Conservation (phyloP, 805 yeast genomes). For the Lachancea sp. region DNA sequence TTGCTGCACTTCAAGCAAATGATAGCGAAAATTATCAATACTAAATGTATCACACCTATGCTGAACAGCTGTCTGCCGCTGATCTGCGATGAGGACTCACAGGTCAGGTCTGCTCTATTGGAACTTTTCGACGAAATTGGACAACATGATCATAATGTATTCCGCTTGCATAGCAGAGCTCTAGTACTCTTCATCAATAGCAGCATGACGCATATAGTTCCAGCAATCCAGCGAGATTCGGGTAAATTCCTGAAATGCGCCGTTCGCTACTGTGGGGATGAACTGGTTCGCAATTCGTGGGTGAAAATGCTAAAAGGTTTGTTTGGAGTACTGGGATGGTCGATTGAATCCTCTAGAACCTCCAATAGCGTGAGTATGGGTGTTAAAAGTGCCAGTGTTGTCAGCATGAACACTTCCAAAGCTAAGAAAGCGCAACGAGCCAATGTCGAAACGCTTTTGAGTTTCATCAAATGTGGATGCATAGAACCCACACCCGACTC, state of each 20-base stretch:
- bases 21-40: slow-evolving; percentile 39
- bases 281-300: slow-evolving; percentile 59
- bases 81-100: slow-evolving; percentile 50
- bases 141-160: slow-evolving; percentile 44
- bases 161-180: slow-evolving; percentile 53
- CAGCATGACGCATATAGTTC: slow-evolving; percentile 88
- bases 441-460: slow-evolving; percentile 35
- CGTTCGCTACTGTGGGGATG: slow-evolving; percentile 46
- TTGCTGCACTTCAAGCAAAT: slow-evolving; percentile 45
- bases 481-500: slow-evolving; percentile 14
- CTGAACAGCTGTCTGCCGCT: slow-evolving; percentile 29
- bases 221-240: slow-evolving; percentile 69
- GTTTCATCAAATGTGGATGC: slow-evolving; percentile 42
- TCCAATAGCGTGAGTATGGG: slow-evolving; percentile 24
- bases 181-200: slow-evolving; percentile 72
- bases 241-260: slow-evolving; percentile 59
- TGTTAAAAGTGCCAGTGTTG: slow-evolving; percentile 11
- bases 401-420: slow-evolving; percentile 11
- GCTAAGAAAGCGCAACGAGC: slow-evolving; percentile 19
- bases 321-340: slow-evolving; percentile 72
- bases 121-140: slow-evolving; percentile 45
- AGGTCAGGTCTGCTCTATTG: slow-evolving; percentile 55
- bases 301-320: slow-evolving; percentile 60
- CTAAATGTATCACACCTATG: slow-evolving; percentile 28
- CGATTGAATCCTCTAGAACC: slow-evolving; percentile 30